A percentile compares a stretch with the other conserved stretches of the same genome.
phyloP scores from a whole-genome alignment of 495 filamentous ascomycete genomes.

The Daldinia decipiens region DNA sequence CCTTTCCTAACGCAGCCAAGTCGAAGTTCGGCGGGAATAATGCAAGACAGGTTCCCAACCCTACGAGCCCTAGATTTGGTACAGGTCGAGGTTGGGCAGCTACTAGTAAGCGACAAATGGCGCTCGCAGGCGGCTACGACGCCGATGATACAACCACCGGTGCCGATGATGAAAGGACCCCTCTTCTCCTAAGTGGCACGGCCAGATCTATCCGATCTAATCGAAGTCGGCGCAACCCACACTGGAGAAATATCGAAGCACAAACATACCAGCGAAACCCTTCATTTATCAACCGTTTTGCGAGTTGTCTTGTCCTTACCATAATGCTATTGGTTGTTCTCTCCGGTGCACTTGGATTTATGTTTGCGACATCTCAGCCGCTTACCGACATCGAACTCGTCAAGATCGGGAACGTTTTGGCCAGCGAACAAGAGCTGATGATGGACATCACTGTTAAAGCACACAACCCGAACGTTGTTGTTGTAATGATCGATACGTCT shows the following conservation, averaged over 20 bases:
- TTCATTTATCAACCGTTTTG: slow-evolving; percentile 75
- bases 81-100: slow-evolving; percentile 42
- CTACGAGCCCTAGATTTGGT: slow-evolving; percentile 61
- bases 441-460: slow-evolving; percentile 89
- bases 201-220: slow-evolving; percentile 67
- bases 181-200: slow-evolving; percentile 67
- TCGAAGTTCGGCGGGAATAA: slow-evolving; percentile 51
- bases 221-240: slow-evolving; percentile 67
- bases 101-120: slow-evolving; percentile 47
- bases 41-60: slow-evolving; percentile 70
- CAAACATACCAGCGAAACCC: slow-evolving; percentile 71
- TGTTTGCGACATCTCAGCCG: slow-evolving; percentile 90
- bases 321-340: slow-evolving; percentile 80
- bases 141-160: slow-evolving; percentile 65
- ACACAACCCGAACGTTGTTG: slow-evolving; percentile 89
- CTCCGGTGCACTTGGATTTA: slow-evolving; percentile 82
- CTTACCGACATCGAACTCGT: slow-evolving; percentile 78
- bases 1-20: slow-evolving; percentile 60
- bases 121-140: slow-evolving; percentile 60
- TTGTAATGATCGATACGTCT: slow-evolving; percentile 81
- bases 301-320: slow-evolving; percentile 79
- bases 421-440: slow-evolving; percentile 95
- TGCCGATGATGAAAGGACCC: slow-evolving; percentile 91
- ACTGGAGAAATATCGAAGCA: slow-evolving; percentile 77
- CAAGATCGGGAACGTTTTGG: slow-evolving; percentile 86